phyloP scores from a whole-genome alignment of 306 rosid genomes.

The Inga oerstediana region DNA sequence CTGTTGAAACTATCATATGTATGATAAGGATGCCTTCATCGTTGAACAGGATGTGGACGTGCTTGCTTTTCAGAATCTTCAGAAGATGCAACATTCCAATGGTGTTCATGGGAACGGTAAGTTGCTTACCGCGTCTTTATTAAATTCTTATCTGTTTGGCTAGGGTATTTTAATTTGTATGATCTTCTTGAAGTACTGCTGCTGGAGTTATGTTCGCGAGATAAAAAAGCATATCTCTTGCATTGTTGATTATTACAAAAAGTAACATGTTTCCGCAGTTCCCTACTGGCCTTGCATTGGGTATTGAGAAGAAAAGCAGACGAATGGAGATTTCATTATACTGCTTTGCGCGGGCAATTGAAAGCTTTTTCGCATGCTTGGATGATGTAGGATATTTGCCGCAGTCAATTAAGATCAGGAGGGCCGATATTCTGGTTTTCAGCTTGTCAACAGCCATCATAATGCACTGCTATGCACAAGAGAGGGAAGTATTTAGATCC shows the following conservation, averaged over 20 bases:
- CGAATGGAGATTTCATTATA: conserved; percentile 93
- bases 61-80: conserved; percentile 61
- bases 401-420: conserved; percentile 62
- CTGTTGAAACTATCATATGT: neutral
- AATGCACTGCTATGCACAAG: conserved; percentile 95
- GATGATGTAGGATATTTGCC: conserved; percentile 77
- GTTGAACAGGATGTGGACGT: conserved; percentile 68
- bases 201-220: neutral
- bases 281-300: conserved; percentile 50
- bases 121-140: neutral
- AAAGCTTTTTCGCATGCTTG: conserved; percentile 89
- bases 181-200: neutral
- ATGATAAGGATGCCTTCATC: neutral
- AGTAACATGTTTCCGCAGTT: conserved; percentile 42
- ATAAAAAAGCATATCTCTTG: neutral
- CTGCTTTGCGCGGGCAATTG: conserved; percentile 87
- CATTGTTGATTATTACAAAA: neutral
- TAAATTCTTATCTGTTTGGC: neutral
- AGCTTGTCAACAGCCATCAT: conserved; percentile 94
- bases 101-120: conserved; percentile 70
- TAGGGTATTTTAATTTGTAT: neutral
- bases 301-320: conserved; percentile 58
- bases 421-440: conserved; percentile 82
- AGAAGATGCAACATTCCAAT: conserved; percentile 60
- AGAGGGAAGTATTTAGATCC: conserved; percentile 93